A percentile compares a stretch with the other conserved stretches of the same genome.
phyloP scores from a whole-genome alignment of 495 filamentous ascomycete genomes.

The Penicillium crystallinum region DNA sequence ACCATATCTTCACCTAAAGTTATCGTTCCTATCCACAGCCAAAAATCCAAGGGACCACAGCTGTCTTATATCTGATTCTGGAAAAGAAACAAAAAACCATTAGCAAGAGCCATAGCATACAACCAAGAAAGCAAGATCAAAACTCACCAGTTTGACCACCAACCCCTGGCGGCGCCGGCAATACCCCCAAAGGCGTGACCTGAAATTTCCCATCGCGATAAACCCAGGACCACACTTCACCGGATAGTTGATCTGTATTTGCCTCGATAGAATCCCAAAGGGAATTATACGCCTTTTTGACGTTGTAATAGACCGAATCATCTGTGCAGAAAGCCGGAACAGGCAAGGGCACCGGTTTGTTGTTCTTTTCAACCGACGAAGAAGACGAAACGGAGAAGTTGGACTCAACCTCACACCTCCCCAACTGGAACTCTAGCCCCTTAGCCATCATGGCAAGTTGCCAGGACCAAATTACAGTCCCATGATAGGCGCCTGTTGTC shows the following conservation, averaged over 20 bases:
- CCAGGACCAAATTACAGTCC: conserved; percentile 64
- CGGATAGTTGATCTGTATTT: conserved; percentile 47
- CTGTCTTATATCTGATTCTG: not conserved
- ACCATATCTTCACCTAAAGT: not conserved
- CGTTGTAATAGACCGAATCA: conserved; percentile 38
- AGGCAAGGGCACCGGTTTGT: conserved; percentile 12
- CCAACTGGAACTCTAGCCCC: conserved; percentile 47
- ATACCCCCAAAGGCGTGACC: conserved; percentile 45
- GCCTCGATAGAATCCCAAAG: conserved; percentile 57
- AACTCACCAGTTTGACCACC: conserved; percentile 28
- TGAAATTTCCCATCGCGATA: conserved; percentile 45
- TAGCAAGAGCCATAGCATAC: not conserved
- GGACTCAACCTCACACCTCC: conserved; percentile 31
- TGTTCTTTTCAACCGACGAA: not conserved
- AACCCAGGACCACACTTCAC: conserved; percentile 61
- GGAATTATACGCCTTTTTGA: conserved; percentile 51
- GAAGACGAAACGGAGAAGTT: conserved; percentile 5
- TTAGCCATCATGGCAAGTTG: conserved; percentile 60
- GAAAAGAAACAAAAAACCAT: not conserved
- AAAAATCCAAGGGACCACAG: not conserved
- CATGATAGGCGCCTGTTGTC: conserved; percentile 56
- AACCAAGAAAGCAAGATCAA: not conserved
- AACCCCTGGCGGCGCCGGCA: conserved; percentile 48
- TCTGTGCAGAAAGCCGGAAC: conserved; percentile 46
- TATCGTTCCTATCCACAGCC: not conserved